Conservation (phyloP, 164 flowering plant genomes). For the Magnolia officinalis region DNA sequence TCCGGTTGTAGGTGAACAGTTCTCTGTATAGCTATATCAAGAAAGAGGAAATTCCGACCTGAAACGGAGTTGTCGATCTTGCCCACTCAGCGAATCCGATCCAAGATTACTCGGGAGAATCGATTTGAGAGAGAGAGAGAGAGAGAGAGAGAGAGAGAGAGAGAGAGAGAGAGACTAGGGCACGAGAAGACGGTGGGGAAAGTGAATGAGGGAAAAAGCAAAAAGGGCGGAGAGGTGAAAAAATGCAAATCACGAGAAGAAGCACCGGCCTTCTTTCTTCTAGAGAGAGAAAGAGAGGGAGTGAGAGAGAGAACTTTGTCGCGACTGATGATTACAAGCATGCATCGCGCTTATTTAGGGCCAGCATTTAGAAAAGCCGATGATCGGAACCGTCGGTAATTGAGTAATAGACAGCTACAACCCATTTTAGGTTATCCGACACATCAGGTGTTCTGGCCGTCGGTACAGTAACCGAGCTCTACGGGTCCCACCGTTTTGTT, state of each 20-base stretch:
- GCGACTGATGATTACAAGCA: neutral
- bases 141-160: constrained; percentile 3
- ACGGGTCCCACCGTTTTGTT: too few relatives aligned
- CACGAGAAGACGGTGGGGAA: neutral
- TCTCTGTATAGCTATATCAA: neutral
- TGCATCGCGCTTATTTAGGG: neutral
- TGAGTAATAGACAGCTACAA: neutral
- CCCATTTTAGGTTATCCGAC: too few relatives aligned
- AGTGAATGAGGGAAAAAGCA: neutral
- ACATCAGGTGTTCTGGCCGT: too few relatives aligned
- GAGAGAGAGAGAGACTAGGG: constrained; percentile 4
- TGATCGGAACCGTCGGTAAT: neutral
- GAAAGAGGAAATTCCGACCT: constrained; percentile 8
- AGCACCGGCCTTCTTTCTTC: neutral
- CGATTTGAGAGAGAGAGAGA: neutral
- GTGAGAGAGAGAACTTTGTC: neutral
- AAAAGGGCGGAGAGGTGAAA: constrained; percentile 10
- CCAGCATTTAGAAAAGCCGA: neutral
- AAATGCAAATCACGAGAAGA: constrained; percentile 33
- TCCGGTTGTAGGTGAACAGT: neutral
- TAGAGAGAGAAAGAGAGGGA: neutral
- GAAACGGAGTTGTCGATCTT: constrained; percentile 1
- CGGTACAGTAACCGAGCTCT: too few relatives aligned
- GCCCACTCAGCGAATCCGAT: neutral
- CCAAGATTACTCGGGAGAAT: constrained; percentile 2